Evolutionary conservation across 495 filamentous ascomycete genomes (phyloP), one percentile per base, ranked within the genome.

Genomic region (Penicillium desertorum): DNA sequence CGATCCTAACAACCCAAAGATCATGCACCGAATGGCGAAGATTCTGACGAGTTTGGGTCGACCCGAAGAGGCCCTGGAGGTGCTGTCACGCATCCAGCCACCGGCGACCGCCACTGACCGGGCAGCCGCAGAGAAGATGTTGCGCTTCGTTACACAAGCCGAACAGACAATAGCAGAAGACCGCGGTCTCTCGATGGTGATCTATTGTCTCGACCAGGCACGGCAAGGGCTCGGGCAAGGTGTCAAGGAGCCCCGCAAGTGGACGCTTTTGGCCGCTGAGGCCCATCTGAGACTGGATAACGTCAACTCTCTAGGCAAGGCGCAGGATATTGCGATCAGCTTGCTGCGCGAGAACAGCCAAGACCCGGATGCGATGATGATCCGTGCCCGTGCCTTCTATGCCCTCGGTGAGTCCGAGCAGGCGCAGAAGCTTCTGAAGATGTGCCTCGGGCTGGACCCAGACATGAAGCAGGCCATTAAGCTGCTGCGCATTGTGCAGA

Each of bases 241-340:
- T 20, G 91, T 91, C 19, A 78, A 82, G 56, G 84, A 86, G 70
- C 94, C 94, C 16, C 83, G 92, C 69, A 93, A 95, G 69, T 98
- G 94, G 94, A 87, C 86, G 64, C 75, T 98, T 56, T 83, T 98
- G 85, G 81, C 89, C 16, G 95, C 91, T 20, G 92, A 96, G 73
- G 95, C 95, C n/a, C 88, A 94, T 61, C 75, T 98, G 48, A 94
- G 89, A 79, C 92, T 98, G 88, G 89, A 88, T 51, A 92, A 88
- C 63, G 81, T 82, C 54, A 97, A 96, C 73, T 86, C 91, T 4
- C 77, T 95, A 4, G 92, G 91, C 36, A 93, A 96, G 65, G 93
- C 90, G 14, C 90, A 96, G 72, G 93, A 92, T 67, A 83, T 98
- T 19, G 92, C 92, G 49, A 95, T 97, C 83, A 80, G 79, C 1